Conservation (phyloP, 2,329 filamentous ascomycete genomes). For the Exophiala phaeomuriformis region DNA sequence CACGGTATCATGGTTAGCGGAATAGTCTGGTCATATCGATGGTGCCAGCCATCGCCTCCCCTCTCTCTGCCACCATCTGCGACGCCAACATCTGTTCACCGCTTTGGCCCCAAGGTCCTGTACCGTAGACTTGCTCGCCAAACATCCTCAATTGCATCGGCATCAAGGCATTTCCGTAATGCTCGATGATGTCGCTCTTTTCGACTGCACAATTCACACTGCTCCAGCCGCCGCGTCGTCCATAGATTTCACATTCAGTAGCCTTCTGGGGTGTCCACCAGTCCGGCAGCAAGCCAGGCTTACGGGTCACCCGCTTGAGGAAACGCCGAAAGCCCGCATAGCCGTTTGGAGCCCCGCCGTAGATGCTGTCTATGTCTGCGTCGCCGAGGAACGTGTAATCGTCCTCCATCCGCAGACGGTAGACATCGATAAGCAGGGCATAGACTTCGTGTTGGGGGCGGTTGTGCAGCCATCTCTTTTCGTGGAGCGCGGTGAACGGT, state of each 20-base stretch:
- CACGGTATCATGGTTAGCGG: not conserved
- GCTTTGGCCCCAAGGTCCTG: slow-evolving; percentile 3
- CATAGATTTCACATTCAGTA: slow-evolving; percentile 28
- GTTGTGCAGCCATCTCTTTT: slow-evolving; percentile 40
- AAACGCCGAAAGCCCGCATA: slow-evolving; percentile 7
- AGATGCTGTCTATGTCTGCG: slow-evolving; percentile 29
- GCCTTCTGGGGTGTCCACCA: slow-evolving; percentile 42
- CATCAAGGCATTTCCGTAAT: slow-evolving; percentile 41
- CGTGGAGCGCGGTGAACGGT: slow-evolving; percentile 39
- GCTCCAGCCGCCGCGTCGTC: slow-evolving; percentile 20
- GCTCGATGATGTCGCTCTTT: slow-evolving; percentile 31
- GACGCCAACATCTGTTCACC: slow-evolving; percentile 1
- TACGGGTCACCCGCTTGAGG: not conserved
- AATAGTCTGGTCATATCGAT: not conserved
- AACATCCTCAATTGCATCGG: slow-evolving; percentile 49
- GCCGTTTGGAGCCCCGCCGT: slow-evolving; percentile 22
- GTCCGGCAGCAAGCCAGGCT: slow-evolving; percentile 31
- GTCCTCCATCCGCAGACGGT: slow-evolving; percentile 44
- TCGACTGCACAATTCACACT: slow-evolving; percentile 2
- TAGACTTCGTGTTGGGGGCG: slow-evolving; percentile 42
- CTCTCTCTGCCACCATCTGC: not conserved
- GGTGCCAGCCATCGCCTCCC: not conserved
- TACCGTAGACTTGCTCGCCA: slow-evolving; percentile 30
- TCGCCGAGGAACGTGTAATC: slow-evolving; percentile 29
- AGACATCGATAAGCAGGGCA: slow-evolving; percentile 43